phyloP scores from a whole-genome alignment of 768 basidiomycete genomes.

The Serendipita sp. region DNA sequence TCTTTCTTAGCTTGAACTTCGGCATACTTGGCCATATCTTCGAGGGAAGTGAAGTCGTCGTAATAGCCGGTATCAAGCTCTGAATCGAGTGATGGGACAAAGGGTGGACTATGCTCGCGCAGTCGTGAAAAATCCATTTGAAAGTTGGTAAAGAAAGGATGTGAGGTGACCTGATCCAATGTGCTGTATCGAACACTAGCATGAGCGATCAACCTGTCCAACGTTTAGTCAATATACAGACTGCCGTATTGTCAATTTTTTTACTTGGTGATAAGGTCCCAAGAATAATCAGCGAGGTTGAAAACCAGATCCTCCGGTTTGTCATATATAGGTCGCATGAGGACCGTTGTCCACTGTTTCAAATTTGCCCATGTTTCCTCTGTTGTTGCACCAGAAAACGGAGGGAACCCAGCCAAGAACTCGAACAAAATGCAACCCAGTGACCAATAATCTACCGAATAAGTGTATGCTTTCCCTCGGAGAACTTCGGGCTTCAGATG shows the following conservation, averaged over 20 bases:
- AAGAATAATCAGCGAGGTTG: conserved; percentile 82
- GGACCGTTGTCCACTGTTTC: conserved; percentile 90
- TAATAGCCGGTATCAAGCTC: conserved; percentile 94
- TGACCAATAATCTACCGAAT: conserved; percentile 96
- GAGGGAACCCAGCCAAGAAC: conserved; percentile 91
- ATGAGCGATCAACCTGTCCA: conserved; percentile 65
- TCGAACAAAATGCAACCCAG: conserved; percentile 97
- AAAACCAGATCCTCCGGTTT: conserved; percentile 92
- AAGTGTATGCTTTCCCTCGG: conserved; percentile 85
- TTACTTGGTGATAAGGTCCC: conserved; percentile 83
- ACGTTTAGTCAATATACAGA: neutral
- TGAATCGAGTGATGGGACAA: conserved; percentile 85
- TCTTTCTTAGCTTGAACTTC: conserved; percentile 94
- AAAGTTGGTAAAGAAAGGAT: conserved; percentile 67
- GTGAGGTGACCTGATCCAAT: conserved; percentile 49
- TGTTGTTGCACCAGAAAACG: conserved; percentile 86
- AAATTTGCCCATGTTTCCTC: conserved; percentile 99
- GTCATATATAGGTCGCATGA: conserved; percentile 88
- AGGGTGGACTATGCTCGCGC: conserved; percentile 63
- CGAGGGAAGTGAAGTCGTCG: conserved; percentile 71
- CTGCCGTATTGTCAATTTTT: conserved; percentile 12
- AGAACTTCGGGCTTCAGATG: conserved; percentile 51
- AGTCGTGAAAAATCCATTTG: conserved; percentile 53
- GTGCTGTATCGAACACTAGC: conserved; percentile 63
- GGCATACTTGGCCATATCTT: conserved; percentile 98